Percentiles rank a stretch among this genome's conserved stretches.
These are phyloP conservation scores for Ilyonectria destructans DNA, from an alignment of 2,329 filamentous ascomycete genomes.

Conservation along the genomic window DNA sequence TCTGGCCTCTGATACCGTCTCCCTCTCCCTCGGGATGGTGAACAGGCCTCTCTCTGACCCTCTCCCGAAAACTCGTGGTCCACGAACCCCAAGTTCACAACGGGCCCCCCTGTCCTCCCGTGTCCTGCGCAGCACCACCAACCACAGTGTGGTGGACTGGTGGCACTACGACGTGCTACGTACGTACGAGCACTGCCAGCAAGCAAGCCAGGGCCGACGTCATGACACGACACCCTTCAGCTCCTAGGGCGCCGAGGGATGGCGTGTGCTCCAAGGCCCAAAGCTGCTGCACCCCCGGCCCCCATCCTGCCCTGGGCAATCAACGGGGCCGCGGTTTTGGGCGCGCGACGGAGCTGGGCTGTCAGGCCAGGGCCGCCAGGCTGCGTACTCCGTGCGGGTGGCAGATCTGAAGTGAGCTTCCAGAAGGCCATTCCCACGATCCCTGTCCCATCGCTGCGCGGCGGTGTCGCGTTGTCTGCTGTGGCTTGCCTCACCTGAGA, in stretches of 20 bases:
- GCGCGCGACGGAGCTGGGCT: constrained; percentile 45
- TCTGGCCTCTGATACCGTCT: constrained; percentile 40
- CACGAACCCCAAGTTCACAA: constrained; percentile 30
- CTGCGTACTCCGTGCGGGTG: constrained; percentile 36
- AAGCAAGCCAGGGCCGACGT: constrained; percentile 41
- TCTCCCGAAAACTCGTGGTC: constrained; percentile 40
- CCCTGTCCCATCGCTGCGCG: constrained; percentile 35
- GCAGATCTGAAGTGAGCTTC: constrained; percentile 47
- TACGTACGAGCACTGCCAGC: constrained; percentile 4
- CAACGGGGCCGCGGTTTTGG: constrained; percentile 42
- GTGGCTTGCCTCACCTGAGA: constrained; percentile 50
- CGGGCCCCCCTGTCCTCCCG: constrained; percentile 28
- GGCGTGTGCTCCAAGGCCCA: constrained; percentile 42
- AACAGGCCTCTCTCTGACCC: constrained; percentile 50
- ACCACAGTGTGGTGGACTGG: neutral
- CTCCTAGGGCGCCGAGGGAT: constrained; percentile 42
- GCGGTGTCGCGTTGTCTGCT: constrained; percentile 44
- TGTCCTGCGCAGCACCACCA: neutral
- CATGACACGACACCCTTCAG: constrained; percentile 41
- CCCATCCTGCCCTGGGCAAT: constrained; percentile 34
- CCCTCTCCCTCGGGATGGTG: constrained; percentile 47
- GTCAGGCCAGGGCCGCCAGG: constrained; percentile 40
- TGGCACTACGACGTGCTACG: neutral
- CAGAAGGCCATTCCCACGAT: constrained; percentile 43
- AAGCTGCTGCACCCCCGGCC: constrained; percentile 25